These are phyloP conservation scores for Stentor coeruleus DNA, from an alignment of 73 alveolate species.

Conservation along the genomic window DNA sequence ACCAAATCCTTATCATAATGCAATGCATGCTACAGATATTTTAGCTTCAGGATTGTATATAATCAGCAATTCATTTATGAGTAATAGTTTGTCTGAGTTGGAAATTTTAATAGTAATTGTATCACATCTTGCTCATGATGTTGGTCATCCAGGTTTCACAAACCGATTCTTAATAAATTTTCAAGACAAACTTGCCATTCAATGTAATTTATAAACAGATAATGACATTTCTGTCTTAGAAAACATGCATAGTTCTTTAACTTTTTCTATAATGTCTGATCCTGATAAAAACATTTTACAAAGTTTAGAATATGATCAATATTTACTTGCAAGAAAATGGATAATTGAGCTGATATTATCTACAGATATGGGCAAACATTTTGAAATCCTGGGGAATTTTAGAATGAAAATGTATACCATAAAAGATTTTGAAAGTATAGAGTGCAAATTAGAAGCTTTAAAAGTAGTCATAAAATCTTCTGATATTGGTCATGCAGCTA, in stretches of 20 bases:
- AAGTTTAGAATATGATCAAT: conserved; percentile 52
- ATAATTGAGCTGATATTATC: conserved; percentile 76
- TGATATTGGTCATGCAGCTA: conserved; percentile 25
- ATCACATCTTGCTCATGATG: conserved; percentile 60
- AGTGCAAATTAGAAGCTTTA: background rate
- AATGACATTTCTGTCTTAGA: conserved; percentile 52
- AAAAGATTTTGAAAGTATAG: background rate
- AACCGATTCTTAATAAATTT: conserved; percentile 52
- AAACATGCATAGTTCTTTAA: conserved; percentile 34
- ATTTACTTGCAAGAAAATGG: conserved; percentile 62
- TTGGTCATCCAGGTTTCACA: conserved; percentile 76
- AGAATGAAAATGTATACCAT: background rate
- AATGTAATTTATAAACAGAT: conserved; percentile 12
- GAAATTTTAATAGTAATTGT: conserved; percentile 33
- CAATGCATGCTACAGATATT: conserved; percentile 77
- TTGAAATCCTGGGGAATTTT: conserved; percentile 28
- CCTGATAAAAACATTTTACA: conserved; percentile 65
- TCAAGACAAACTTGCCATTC: conserved; percentile 51
- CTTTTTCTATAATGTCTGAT: conserved; percentile 29
- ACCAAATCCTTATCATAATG: conserved; percentile 73
- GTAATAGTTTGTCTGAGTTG: background rate
- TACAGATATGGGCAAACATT: conserved; percentile 79
- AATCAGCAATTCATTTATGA: background rate
- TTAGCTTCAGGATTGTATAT: conserved; percentile 21
- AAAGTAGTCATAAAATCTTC: background rate